Percentiles rank a stretch among this genome's conserved stretches.
Conservation (phyloP, 116 monocot genomes). For the Dioscorea cayenensis region DNA sequence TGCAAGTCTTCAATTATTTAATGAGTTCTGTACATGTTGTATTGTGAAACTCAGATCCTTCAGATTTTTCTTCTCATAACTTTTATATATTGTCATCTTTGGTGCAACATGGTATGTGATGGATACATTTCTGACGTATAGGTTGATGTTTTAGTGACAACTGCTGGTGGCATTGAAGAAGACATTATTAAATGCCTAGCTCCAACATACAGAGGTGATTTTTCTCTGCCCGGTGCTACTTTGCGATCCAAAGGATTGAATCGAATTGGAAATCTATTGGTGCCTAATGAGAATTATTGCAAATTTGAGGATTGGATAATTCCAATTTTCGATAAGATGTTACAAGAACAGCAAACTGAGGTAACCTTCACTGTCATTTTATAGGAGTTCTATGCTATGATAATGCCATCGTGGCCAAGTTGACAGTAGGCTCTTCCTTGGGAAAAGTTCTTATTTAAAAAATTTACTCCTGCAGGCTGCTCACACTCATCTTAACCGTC, state of each 20-base stretch:
- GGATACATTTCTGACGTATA: conserved; percentile 8
- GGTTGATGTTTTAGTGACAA: conserved; percentile 94
- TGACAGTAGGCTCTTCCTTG: no score
- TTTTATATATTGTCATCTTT: not conserved
- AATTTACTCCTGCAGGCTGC: no score
- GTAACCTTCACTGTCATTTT: conserved; percentile 18
- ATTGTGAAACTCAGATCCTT: no score
- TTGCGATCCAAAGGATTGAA: conserved; percentile 93
- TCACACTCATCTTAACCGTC: no score
- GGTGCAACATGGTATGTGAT: not conserved
- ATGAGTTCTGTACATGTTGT: no score
- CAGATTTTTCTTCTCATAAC: not conserved
- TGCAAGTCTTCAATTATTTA: no score
- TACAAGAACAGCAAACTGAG: conserved; percentile 63
- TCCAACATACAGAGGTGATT: conserved; percentile 89
- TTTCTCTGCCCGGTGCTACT: conserved; percentile 55
- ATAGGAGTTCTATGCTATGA: not conserved
- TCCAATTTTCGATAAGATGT: conserved; percentile 84
- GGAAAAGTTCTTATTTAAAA: no score
- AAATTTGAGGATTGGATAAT: conserved; percentile 99
- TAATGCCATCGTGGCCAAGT: no score
- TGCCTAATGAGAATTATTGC: conserved; percentile 99
- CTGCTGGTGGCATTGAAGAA: conserved; percentile 96
- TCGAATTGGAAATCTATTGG: conserved; percentile 88
- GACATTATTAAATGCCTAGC: conserved; percentile 95